Conservation (phyloP, 257 asterid species). For the Fraxinus quadrangulata region DNA sequence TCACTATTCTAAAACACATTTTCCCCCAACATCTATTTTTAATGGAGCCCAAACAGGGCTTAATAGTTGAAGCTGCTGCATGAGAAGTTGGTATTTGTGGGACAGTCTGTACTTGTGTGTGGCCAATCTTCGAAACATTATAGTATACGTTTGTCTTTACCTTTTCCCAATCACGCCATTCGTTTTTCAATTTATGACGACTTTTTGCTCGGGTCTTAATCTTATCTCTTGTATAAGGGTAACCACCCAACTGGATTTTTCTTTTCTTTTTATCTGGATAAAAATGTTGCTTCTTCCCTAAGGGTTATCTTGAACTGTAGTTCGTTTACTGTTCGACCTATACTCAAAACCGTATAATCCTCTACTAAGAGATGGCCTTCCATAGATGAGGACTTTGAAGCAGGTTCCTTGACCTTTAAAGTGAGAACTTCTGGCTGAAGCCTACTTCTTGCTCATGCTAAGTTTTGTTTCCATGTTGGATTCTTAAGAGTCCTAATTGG, state of each 20-base stretch:
- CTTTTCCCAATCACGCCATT: background rate
- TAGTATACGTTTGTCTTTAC: background rate
- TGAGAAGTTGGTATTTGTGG: constrained; percentile 11
- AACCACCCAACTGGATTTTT: background rate
- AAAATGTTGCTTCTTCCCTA: background rate
- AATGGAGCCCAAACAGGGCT: too few species aligned
- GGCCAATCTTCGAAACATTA: constrained; percentile 1
- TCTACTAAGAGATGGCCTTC: background rate
- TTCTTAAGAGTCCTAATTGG: background rate
- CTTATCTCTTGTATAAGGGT: background rate
- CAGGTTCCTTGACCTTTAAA: background rate
- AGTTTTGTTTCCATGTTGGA: background rate
- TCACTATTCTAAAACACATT: too few species aligned
- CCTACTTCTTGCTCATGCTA: background rate
- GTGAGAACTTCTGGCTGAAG: background rate
- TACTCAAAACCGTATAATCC: background rate
- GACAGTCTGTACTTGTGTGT: background rate
- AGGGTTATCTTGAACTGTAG: background rate
- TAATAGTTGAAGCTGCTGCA: background rate
- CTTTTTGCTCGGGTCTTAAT: background rate
- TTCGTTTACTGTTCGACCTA: background rate
- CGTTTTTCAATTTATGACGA: background rate
- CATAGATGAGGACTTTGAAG: background rate
- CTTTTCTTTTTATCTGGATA: background rate
- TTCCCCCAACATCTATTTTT: too few species aligned